Evolutionary conservation across 371 early-diverging fungal species (phyloP), one percentile per base, ranked within the genome.

Genomic region (Lichtheimia ornata): DNA sequence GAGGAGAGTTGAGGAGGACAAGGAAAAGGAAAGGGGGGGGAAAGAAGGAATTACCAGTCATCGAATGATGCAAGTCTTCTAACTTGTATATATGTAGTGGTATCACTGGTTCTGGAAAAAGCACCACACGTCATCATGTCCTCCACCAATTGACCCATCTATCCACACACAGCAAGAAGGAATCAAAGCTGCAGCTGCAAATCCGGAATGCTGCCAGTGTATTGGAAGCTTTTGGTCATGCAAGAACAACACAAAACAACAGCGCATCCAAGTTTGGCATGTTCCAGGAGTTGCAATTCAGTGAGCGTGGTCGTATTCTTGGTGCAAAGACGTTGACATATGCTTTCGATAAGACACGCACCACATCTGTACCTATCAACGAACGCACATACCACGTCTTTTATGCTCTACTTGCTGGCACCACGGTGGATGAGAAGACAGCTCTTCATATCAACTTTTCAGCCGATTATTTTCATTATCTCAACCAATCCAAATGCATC

Each of bases 381-480:
- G 94, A 94, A 63, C 81, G 91, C 54, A 92, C 87, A 49, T 97
- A 95, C 71, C 92, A 97, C 71, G 88, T 94, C 40, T 96, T 98
- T 66, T 93, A 96, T 67, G 86, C 92, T 40, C 81, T 96, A 57
- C 81, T 85, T 65, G 80, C 83, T 44, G 86, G 84, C 41, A 77
- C 75, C 14, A 81, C 63, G 11, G 53, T 62, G 12, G 77, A 70
- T 44, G 83, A 74, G 65, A 81, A 75, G 35, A 79, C 61, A 27
- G 78, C 76, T 1, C 70, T 77, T 5, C 74, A 70, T 44, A 73
- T 75, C 68, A 76, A 78, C 44, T 75, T 72, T 50, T 64, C 63
- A 5, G 68, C 67, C 5, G 81, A 84, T 22, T 63, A 71, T 54
- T 76, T 76, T 51, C 56, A 70, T 40, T 74, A 80, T 52, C 62